phyloP scores from a whole-genome alignment of 2,329 filamentous ascomycete genomes.

The Epichloe bromicola region DNA sequence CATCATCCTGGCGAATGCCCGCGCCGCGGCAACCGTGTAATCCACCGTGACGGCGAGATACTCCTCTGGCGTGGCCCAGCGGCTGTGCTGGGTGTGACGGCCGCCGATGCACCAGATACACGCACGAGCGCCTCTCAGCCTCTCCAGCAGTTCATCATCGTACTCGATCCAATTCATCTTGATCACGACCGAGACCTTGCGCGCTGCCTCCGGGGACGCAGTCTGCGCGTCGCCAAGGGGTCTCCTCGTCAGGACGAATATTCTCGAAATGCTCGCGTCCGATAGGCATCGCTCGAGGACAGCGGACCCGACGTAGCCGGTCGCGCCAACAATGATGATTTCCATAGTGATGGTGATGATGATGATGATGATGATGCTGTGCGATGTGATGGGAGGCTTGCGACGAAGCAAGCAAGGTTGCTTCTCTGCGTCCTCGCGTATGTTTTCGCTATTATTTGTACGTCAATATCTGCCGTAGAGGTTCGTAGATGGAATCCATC shows the following conservation, averaged over 20 bases:
- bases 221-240: background rate
- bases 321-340: slow-evolving; percentile 1
- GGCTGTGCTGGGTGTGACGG: background rate
- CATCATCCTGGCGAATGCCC: background rate
- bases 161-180: background rate
- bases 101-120: slow-evolving; percentile 3
- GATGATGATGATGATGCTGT: no score
- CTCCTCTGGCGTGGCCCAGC: slow-evolving; percentile 1
- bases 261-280: background rate
- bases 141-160: background rate
- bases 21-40: background rate
- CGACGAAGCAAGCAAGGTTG: no score
- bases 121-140: background rate
- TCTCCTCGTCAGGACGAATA: background rate
- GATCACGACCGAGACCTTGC: background rate
- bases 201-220: background rate
- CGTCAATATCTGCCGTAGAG: no score
- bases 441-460: no score
- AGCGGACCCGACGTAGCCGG: slow-evolving; percentile 2
- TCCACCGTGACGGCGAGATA: slow-evolving; percentile 2
- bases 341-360: background rate
- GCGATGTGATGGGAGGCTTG: no score
- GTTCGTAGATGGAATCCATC: no score
- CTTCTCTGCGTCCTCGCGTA: no score
- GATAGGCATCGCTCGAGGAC: slow-evolving; percentile 1